Percentiles rank a stretch among this genome's conserved stretches.
Evolutionary conservation across 164 flowering plant species (phyloP).

Genomic region (Houttuynia cordata): DNA sequence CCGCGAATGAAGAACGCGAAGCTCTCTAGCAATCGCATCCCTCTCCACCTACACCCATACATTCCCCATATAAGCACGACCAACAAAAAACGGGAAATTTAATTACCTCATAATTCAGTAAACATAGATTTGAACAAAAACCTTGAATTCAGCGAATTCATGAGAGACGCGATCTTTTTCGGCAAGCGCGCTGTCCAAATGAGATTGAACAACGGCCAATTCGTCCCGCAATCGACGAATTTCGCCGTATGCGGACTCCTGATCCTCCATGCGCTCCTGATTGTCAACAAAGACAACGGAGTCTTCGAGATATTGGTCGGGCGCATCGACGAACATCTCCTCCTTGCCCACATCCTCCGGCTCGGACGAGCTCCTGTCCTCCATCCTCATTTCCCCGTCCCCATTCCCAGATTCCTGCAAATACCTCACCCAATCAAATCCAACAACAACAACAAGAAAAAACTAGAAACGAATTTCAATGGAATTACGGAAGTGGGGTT

Average conservation of each 20-base stretch:
- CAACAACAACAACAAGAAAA: background rate
- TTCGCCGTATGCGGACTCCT: slow-evolving; percentile 15
- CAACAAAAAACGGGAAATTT: too few species aligned
- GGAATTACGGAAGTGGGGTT: background rate
- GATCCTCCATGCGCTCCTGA: slow-evolving; percentile 18
- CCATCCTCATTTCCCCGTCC: slow-evolving; percentile 15
- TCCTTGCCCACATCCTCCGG: slow-evolving; percentile 41
- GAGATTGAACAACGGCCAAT: slow-evolving; percentile 27
- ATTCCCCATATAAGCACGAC: too few species aligned
- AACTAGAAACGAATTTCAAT: background rate
- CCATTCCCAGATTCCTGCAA: slow-evolving; percentile 20
- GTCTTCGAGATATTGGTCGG: slow-evolving; percentile 34
- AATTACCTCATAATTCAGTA: too few species aligned
- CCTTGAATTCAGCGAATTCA: background rate
- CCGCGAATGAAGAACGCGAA: slow-evolving; percentile 25
- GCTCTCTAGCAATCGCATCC: slow-evolving; percentile 24
- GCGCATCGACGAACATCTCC: slow-evolving; percentile 63
- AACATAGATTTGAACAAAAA: too few species aligned
- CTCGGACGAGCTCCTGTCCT: slow-evolving; percentile 17
- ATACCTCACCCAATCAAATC: background rate
- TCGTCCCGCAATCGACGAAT: slow-evolving; percentile 24
- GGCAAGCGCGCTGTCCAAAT: slow-evolving; percentile 27
- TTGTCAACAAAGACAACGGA: slow-evolving; percentile 9
- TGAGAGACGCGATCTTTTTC: slow-evolving; percentile 35
- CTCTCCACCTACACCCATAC: slow-evolving; percentile 51